A percentile compares a stretch with the other conserved stretches of the same genome.
Conservation (phyloP, 495 filamentous ascomycete genomes). For the Aspergillus heteromorphus region DNA sequence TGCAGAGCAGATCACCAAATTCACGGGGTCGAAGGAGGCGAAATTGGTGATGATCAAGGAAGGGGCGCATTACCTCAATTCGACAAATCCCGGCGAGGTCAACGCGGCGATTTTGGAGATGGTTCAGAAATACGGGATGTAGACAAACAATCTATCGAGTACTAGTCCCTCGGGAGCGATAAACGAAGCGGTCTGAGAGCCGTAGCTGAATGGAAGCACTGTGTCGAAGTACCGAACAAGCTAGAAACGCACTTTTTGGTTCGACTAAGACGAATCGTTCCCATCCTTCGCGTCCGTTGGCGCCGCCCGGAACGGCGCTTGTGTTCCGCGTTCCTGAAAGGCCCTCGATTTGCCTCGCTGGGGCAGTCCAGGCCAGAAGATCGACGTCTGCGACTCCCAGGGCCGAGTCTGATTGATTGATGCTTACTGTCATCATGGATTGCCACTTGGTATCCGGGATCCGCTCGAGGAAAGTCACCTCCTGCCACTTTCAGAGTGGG, state of each 20-base stretch:
- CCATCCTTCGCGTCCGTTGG: neutral
- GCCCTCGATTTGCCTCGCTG: neutral
- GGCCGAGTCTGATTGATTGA: no score
- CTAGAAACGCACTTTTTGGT: neutral
- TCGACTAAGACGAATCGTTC: neutral
- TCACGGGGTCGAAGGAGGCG: slow-evolving; percentile 47
- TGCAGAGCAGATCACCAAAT: slow-evolving; percentile 53
- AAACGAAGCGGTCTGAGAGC: neutral
- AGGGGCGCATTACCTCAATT: slow-evolving; percentile 56
- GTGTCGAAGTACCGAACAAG: neutral
- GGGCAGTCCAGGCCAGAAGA: no score
- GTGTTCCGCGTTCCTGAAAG: neutral
- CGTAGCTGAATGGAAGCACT: neutral
- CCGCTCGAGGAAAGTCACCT: neutral
- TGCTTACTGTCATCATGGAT: no score
- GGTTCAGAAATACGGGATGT: slow-evolving; percentile 18
- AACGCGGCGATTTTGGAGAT: slow-evolving; percentile 47
- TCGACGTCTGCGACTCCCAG: no score
- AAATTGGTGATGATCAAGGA: slow-evolving; percentile 46
- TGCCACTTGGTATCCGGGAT: neutral
- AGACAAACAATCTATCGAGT: neutral
- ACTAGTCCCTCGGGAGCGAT: neutral
- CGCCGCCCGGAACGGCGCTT: neutral
- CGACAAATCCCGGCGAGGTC: slow-evolving; percentile 51
- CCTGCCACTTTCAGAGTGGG: neutral